These are phyloP conservation scores for Arachis stenosperma DNA, from an alignment of 306 rosid genomes.

Conservation along the genomic window DNA sequence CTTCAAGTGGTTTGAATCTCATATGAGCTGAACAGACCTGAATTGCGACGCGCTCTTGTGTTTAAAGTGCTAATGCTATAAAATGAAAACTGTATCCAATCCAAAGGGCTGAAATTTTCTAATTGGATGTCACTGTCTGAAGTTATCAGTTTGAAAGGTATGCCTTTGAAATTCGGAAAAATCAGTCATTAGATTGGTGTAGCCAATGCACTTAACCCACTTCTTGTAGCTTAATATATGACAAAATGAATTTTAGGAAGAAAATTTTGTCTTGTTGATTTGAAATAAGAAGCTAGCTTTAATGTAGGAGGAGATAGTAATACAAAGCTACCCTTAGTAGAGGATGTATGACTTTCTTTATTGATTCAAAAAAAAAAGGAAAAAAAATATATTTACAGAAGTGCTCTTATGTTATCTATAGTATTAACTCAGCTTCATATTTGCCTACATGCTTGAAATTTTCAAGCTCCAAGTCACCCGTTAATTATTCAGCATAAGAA, in stretches of 20 bases:
- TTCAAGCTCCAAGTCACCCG: slow-evolving; percentile 1
- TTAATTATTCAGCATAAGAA: slow-evolving; percentile 5
- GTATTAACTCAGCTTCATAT: background rate
- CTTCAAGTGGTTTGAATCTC: slow-evolving; percentile 77
- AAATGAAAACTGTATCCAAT: background rate
- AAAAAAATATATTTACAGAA: background rate
- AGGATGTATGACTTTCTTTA: background rate
- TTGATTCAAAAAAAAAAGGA: background rate
- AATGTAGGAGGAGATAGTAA: background rate
- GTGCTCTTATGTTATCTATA: background rate
- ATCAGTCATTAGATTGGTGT: slow-evolving; percentile 28
- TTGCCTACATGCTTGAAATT: background rate
- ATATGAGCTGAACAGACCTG: slow-evolving; percentile 50
- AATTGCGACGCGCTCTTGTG: background rate
- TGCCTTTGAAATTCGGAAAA: slow-evolving; percentile 31
- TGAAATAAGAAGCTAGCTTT: background rate
- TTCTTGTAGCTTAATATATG: background rate
- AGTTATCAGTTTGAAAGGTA: slow-evolving; percentile 40
- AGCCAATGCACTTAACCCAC: background rate
- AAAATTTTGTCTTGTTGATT: background rate
- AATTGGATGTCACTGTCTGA: slow-evolving; percentile 18
- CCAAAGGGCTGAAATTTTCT: slow-evolving; percentile 38
- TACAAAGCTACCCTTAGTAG: background rate
- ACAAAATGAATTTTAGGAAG: background rate
- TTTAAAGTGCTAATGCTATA: slow-evolving; percentile 6